Conservation (phyloP, 352 stramenopile genomes). For the Saprolegnia parasitica region DNA sequence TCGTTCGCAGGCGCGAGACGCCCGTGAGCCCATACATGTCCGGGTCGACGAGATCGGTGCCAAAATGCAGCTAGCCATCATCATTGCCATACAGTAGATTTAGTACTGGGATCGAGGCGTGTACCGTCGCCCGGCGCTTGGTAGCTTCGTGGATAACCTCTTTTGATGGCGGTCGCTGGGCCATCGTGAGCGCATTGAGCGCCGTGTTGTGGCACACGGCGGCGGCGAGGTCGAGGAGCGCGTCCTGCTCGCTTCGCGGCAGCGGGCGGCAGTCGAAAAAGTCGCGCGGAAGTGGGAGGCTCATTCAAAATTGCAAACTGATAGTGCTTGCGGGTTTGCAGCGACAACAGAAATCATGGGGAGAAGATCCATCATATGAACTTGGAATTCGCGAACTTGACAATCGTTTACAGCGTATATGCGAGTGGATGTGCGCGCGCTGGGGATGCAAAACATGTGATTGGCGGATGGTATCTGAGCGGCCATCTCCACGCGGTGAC, state of each 20-base stretch:
- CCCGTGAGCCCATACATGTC: neutral
- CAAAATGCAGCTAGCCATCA: neutral
- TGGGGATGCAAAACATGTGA: no score
- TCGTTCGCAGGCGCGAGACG: constrained; percentile 55
- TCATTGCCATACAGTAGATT: no score
- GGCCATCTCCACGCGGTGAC: no score
- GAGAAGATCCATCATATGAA: no score
- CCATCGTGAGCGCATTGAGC: constrained; percentile 35
- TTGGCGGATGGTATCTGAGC: no score
- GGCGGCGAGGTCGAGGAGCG: constrained; percentile 64
- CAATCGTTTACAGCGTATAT: no score
- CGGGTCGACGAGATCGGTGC: constrained; percentile 9
- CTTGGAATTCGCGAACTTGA: no score
- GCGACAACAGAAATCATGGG: no score
- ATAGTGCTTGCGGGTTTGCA: no score
- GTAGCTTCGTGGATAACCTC: neutral
- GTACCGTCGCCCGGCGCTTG: neutral
- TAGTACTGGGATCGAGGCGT: constrained; percentile 33
- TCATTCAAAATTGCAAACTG: neutral
- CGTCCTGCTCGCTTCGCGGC: constrained; percentile 57
- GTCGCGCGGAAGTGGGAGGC: constrained; percentile 58
- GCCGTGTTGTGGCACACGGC: constrained; percentile 75
- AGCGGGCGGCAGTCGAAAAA: constrained; percentile 60
- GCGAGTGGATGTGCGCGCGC: no score
- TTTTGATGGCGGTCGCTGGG: neutral